Conservation (phyloP, 1,284 basidiomycete genomes). For the Abortiporus biennis region DNA sequence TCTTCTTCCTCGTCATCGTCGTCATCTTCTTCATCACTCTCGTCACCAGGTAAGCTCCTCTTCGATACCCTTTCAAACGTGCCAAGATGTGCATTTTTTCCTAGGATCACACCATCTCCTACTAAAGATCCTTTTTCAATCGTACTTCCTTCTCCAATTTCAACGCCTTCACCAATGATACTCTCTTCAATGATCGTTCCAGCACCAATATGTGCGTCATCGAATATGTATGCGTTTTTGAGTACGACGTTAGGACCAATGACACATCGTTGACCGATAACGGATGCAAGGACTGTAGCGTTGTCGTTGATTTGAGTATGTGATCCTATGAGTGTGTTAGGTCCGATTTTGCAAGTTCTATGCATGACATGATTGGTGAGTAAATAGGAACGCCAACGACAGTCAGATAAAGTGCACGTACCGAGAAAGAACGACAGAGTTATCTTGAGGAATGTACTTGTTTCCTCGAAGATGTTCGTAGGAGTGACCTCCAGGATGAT, state of each 20-base stretch:
- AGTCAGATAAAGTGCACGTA: conserved; percentile 28
- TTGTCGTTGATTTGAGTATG: conserved; percentile 59
- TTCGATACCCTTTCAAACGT: conserved; percentile 71
- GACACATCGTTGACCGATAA: conserved; percentile 70
- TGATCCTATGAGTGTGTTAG: conserved; percentile 78
- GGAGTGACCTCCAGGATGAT: conserved; percentile 74
- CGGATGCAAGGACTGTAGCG: conserved; percentile 60
- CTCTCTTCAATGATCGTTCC: conserved; percentile 71
- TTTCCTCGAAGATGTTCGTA: conserved; percentile 86
- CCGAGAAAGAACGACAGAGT: conserved; percentile 72
- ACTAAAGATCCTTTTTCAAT: conserved; percentile 72
- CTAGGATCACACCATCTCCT: conserved; percentile 75
- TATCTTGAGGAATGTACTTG: conserved; percentile 78
- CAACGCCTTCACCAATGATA: conserved; percentile 75
- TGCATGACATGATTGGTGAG: conserved; percentile 4
- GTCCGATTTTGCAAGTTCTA: conserved; percentile 79
- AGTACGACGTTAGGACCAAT: conserved; percentile 65
- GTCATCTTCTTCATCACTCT: conserved; percentile 26
- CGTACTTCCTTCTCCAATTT: conserved; percentile 58
- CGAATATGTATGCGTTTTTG: conserved; percentile 77
- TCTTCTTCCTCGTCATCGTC: conserved; percentile 28
- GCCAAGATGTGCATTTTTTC: conserved; percentile 62
- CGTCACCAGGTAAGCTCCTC: conserved; percentile 25
- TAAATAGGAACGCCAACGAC: no score
- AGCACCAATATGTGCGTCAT: conserved; percentile 73